Base-by-base conservation (phyloP, 2,329 filamentous ascomycete species). In the Pseudogymnoascus sp. region DNA sequence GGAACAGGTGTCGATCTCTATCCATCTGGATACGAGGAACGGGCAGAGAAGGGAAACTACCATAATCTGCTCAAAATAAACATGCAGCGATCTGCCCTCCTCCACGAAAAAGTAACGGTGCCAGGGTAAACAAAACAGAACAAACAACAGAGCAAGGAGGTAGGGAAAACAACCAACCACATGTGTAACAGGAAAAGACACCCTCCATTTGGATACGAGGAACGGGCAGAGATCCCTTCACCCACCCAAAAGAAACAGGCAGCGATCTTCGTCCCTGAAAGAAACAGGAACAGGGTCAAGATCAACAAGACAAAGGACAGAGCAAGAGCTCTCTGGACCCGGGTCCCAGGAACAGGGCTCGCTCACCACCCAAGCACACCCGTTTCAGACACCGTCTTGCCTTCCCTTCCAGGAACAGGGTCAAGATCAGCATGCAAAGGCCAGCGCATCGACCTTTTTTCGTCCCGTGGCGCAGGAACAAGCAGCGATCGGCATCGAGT, bases 381-480 rank as follows among this genome's bases (percentile, higher is more conserved):
- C 43, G 1, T 14, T 16, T 30, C 47, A 33, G 28, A 12, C 16
- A 12, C 16, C n/a, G n/a, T 18, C 28, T 18, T n/a, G 25, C 25
- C 47, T n/a, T 4, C n/a, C 28, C 16, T 54, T 6, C 25, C 47
- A 54, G 47, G 47, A 54, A 54, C 47, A 54, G 47, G 47, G 28
- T 20, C 9, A 33, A 54, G 47, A 54, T 54, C 47, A 33, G 28
- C 47, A 2, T 16, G 47, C 9, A 54, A 54, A 54, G 25, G 28
- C 18, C 47, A 54, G n/a, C 47, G 47, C 47, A 54, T 18, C 25
- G n/a, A 54, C 47, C 2, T 0, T 54, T 54, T 54, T 54, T 33
- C 47, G 6, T 33, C 47, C 47, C 47, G 47, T 28, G 47, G n/a
- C n/a, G 47, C 47, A 54, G 47, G 47, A 54, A 54, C 47, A 54